Conservation (phyloP, 1,284 basidiomycete species). For the Malassezia obtusa region DNA sequence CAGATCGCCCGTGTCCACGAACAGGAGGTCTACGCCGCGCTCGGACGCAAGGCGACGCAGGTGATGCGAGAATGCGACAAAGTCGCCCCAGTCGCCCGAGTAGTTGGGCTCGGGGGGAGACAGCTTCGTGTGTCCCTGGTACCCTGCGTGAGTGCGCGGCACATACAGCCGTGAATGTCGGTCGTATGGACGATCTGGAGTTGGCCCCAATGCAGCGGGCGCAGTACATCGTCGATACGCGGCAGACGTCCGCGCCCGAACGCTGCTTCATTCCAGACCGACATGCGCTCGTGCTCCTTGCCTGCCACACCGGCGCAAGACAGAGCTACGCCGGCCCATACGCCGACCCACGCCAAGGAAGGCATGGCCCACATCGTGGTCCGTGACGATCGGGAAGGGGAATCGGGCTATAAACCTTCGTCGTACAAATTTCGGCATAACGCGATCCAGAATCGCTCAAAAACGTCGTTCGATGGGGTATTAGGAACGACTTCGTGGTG, state of each 20-base stretch:
- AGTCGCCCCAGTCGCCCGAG: slow-evolving; percentile 45
- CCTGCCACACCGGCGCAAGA: no score
- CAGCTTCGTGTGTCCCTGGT: slow-evolving; percentile 39
- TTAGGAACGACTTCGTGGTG: slow-evolving; percentile 1
- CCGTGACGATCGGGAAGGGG: background rate
- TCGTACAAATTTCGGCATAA: slow-evolving; percentile 39
- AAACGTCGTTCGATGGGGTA: slow-evolving; percentile 15
- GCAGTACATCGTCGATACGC: slow-evolving; percentile 27
- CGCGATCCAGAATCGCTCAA: slow-evolving; percentile 43
- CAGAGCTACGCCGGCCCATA: no score
- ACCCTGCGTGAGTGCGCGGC: slow-evolving; percentile 10
- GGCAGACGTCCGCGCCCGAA: slow-evolving; percentile 27
- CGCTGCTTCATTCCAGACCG: background rate
- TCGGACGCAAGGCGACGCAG: slow-evolving; percentile 31
- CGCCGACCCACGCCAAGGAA: no score
- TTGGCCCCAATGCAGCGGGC: slow-evolving; percentile 63
- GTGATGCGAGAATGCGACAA: slow-evolving; percentile 43
- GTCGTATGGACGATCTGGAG: slow-evolving; percentile 71
- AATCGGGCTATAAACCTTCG: slow-evolving; percentile 23
- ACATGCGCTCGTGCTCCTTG: background rate
- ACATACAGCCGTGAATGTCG: slow-evolving; percentile 58
- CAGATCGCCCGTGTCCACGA: slow-evolving; percentile 43
- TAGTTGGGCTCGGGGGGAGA: slow-evolving; percentile 45
- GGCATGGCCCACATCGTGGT: background rate
- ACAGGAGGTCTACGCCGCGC: slow-evolving; percentile 40